A percentile compares a stretch with the other conserved stretches of the same genome.
Conservation (phyloP, 1,139 yeast genomes). For the Geotrichum phurueaensis region DNA sequence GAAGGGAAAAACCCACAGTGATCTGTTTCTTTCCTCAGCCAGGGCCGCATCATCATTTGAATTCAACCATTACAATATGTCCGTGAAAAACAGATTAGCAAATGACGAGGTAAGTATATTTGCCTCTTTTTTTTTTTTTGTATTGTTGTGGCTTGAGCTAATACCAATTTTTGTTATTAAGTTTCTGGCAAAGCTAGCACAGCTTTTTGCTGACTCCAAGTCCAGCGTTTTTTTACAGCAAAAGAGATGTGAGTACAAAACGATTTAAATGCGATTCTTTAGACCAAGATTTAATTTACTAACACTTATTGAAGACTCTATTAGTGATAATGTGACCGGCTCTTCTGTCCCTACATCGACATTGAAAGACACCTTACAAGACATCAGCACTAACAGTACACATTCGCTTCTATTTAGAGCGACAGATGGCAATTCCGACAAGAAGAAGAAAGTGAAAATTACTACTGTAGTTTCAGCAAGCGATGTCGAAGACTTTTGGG, state of each 20-base stretch:
- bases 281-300: not conserved
- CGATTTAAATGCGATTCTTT: not conserved
- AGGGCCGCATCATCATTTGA: not conserved
- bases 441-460: constrained; percentile 46
- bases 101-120: constrained; percentile 24
- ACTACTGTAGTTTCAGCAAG: constrained; percentile 60
- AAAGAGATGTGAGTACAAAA: constrained; percentile 28
- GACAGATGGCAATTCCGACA: constrained; percentile 51
- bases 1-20: not conserved
- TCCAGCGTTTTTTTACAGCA: constrained; percentile 35
- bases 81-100: constrained; percentile 18
- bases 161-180: constrained; percentile 9
- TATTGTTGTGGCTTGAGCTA: not conserved
- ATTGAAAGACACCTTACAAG: constrained; percentile 12
- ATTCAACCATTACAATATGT: constrained; percentile 5
- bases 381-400: constrained; percentile 15
- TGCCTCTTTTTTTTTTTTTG: not conserved
- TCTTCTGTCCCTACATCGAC: constrained; percentile 10
- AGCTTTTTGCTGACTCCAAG: constrained; percentile 37
- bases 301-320: constrained; percentile 4
- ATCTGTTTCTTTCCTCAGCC: not conserved
- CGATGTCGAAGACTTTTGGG: constrained; percentile 62
- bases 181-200: constrained; percentile 31
- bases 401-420: constrained; percentile 34
- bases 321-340: constrained; percentile 12